Base-by-base conservation (phyloP, 139 green algal species). In the Chlamydomonas eustigma region DNA sequence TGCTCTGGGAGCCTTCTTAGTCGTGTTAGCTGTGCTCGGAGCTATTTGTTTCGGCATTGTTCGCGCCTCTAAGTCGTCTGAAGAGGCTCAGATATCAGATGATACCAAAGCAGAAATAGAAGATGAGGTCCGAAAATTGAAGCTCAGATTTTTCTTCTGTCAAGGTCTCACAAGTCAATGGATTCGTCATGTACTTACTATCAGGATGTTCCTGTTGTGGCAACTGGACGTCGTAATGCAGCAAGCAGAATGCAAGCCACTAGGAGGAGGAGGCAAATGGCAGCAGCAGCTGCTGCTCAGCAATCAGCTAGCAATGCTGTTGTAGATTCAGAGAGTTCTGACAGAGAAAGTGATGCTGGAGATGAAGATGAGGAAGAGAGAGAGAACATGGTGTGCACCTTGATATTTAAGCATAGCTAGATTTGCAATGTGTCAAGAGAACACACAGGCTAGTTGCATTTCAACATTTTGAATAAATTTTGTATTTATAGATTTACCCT, bases 131-230 rank as follows among this genome's bases (percentile, higher is more conserved):
- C n/a, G n/a, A n/a, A n/a, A n/a, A n/a, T n/a, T n/a, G n/a, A n/a
- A n/a, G n/a, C n/a, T n/a, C n/a, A n/a, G n/a, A 58, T 18, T 58
- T 12, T 58, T 58, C 44, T 18, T 18, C 63, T 70, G 63, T 70
- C 63, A 32, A 22, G 30, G 6, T 70, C n/a, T 28, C 63, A 70
- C 32, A n/a, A n/a, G n/a, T n/a, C n/a, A n/a, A n/a, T n/a, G n/a
- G n/a, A n/a, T n/a, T n/a, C n/a, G n/a, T n/a, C 22, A 63, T 63
- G 50, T 22, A n/a, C n/a, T n/a, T 63, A 24, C 22, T 63, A 63
- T 70, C 28, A 37, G 63, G 25, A 5, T 70, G 63, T 22, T 8
- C n/a, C 63, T 8, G 63, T 22, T 37, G n/a, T 8, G 30, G 30
- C 28, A 70, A 6, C 25, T 31, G n/a, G 30, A 22, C 28, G n/a